These are phyloP conservation scores for Phytophthora ramorum DNA, from an alignment of 352 stramenopile species.

Conservation along the genomic window DNA sequence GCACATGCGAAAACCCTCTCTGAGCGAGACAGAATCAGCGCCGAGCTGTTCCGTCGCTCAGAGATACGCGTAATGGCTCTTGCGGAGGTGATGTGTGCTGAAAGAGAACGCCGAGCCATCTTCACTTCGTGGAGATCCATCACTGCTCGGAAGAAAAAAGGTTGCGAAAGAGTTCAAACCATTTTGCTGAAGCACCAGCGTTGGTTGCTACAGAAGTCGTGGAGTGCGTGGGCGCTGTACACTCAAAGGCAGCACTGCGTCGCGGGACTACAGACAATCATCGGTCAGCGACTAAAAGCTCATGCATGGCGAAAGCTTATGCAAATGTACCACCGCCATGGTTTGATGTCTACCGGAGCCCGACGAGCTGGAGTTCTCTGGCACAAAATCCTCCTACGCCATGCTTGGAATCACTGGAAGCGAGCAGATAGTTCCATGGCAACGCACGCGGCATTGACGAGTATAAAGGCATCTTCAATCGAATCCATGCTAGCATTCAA, in stretches of 20 bases:
- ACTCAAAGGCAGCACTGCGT: conserved; percentile 3
- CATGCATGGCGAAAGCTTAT: conserved; percentile 24
- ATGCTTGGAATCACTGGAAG: conserved; percentile 32
- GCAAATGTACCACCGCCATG: conserved; percentile 5
- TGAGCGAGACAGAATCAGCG: conserved; percentile 26
- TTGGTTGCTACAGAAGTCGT: conserved; percentile 11
- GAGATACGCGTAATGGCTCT: conserved; percentile 25
- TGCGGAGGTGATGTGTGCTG: conserved; percentile 9
- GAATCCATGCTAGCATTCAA: conserved; percentile 25
- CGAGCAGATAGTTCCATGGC: conserved; percentile 5
- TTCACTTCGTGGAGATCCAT: conserved; percentile 28
- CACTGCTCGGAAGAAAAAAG: conserved; percentile 10
- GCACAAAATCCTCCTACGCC: conserved; percentile 22
- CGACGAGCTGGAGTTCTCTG: conserved; percentile 16
- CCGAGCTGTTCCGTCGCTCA: conserved; percentile 31
- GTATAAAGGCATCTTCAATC: conserved; percentile 3
- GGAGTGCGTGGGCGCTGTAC: conserved; percentile 3
- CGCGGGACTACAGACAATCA: background rate
- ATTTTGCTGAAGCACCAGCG: conserved; percentile 9
- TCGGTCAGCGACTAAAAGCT: conserved; percentile 11
- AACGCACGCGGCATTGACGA: conserved; percentile 2
- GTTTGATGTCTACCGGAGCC: conserved; percentile 10
- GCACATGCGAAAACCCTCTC: conserved; percentile 18
- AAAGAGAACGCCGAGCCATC: conserved; percentile 13
- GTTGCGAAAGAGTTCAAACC: conserved; percentile 6